These are phyloP conservation scores for Epichloe amarillans DNA, from an alignment of 2,329 filamentous ascomycete genomes.

Conservation along the genomic window DNA sequence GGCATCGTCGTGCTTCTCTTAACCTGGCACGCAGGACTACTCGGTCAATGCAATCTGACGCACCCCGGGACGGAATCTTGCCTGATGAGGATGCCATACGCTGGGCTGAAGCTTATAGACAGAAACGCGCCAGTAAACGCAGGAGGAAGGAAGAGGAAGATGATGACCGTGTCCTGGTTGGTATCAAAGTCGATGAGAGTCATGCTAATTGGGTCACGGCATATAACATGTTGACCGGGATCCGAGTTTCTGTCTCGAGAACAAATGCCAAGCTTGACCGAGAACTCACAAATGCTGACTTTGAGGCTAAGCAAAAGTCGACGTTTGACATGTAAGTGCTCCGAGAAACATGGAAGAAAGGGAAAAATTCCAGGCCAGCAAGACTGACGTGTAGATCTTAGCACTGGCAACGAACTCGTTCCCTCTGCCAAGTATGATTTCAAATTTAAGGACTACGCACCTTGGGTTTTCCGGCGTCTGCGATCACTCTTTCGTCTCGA, in stretches of 20 bases:
- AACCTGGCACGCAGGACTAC: constrained; percentile 70
- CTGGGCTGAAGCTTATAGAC: constrained; percentile 86
- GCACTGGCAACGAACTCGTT: constrained; percentile 90
- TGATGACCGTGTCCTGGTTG: constrained; percentile 87
- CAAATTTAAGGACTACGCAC: constrained; percentile 99
- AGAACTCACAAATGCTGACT: constrained; percentile 79
- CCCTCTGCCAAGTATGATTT: constrained; percentile 99
- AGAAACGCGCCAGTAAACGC: constrained; percentile 80
- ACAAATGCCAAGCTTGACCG: constrained; percentile 96
- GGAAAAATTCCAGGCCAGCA: not conserved
- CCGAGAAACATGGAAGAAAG: too few species aligned
- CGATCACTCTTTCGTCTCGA: constrained; percentile 81
- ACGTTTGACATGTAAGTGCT: constrained; percentile 85
- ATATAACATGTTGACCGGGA: constrained; percentile 99
- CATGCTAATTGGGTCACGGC: constrained; percentile 96
- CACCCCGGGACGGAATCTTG: constrained; percentile 67
- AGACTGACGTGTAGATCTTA: constrained; percentile 20
- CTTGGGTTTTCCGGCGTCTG: constrained; percentile 94
- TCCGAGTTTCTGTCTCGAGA: constrained; percentile 88
- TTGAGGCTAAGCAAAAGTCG: constrained; percentile 89
- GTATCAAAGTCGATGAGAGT: constrained; percentile 93
- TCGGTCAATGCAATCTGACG: constrained; percentile 72
- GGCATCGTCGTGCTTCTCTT: constrained; percentile 65
- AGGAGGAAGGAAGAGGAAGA: constrained; percentile 75
- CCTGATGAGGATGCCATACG: constrained; percentile 83